Evolutionary conservation across 2,329 filamentous ascomycete species (phyloP).

Genomic region (Nothophaeocryptopus gaeumannii): DNA sequence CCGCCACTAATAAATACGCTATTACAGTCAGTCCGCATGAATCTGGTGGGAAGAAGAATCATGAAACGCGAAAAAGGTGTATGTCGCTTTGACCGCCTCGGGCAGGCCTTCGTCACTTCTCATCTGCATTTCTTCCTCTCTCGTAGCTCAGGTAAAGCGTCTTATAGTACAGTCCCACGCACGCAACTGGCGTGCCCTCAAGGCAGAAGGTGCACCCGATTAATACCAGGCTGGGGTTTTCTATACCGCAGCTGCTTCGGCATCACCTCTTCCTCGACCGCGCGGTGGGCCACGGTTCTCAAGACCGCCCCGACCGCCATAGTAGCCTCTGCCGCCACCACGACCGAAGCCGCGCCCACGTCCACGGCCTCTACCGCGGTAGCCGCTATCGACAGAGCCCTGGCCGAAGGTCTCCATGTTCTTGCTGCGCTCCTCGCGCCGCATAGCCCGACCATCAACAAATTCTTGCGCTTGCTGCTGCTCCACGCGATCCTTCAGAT

Average conservation of each 20-base stretch:
- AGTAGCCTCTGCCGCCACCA: conserved; percentile 34
- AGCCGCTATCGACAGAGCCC: conserved; percentile 79
- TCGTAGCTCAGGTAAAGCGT: conserved; percentile 1
- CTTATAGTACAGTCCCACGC: conserved; percentile 5
- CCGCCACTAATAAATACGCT: too few species aligned
- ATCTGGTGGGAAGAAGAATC: neutral
- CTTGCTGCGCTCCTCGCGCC: conserved; percentile 86
- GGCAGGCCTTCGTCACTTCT: conserved; percentile 1
- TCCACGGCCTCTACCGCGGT: conserved; percentile 73
- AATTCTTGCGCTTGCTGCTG: conserved; percentile 53
- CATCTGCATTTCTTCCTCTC: conserved; percentile 2
- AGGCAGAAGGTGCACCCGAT: too few species aligned
- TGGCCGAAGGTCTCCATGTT: conserved; percentile 98
- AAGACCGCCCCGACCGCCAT: conserved; percentile 18
- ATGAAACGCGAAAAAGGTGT: neutral
- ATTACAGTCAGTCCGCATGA: neutral
- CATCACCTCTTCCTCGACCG: conserved; percentile 21
- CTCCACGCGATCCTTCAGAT: conserved; percentile 76
- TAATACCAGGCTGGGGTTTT: neutral
- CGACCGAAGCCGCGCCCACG: conserved; percentile 67
- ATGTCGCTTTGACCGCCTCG: neutral
- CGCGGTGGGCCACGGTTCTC: conserved; percentile 15
- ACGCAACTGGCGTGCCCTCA: conserved; percentile 1
- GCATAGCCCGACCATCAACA: conserved; percentile 80
- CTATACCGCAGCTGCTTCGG: conserved; percentile 19